Evolutionary conservation across 2,329 filamentous ascomycete genomes (phyloP), one percentile per base, ranked within the genome.

Genomic region (Exophiala sideris): DNA sequence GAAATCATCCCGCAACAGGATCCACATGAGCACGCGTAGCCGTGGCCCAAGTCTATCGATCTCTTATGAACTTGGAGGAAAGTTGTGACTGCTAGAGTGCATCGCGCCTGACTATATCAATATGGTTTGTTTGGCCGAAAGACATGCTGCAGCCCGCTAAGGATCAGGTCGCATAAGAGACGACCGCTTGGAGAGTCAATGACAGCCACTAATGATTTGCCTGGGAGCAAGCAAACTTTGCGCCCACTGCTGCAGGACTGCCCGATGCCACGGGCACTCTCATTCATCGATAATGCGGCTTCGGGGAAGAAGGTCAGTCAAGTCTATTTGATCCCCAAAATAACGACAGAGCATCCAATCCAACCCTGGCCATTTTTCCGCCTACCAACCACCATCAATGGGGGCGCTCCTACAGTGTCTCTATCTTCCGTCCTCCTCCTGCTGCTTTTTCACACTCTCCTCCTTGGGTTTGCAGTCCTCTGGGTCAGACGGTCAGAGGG

Each of bases 131-230:
- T 41, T 50, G 47, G 35, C 41, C 8, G 35, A 48, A 36, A 41
- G n/a, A 45, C 18, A 41, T 14, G 51, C 39, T 54, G 52, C 41
- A 59, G 42, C 45, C 57, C 40, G 52, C 57, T 56, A 50, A 49
- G 56, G 51, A 60, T 36, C 48, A 44, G 57, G 57, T 50, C 57
- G 57, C 57, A 60, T 57, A 45, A 50, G 47, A 32, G 54, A 45
- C 35, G 49, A 40, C 57, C 54, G 52, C 32, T 47, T 45, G 48
- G 57, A 45, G 51, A 54, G 51, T 45, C 49, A n/a, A 16, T 24
- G 20, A 42, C 48, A 54, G 52, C 57, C 57, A 60, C 24, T 29
- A 29, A 51, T 60, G 48, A 53, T 33, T 45, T 55, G 18, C 54
- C 54, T 24, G 33, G 48, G 36, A 40, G 38, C 35, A 34, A 47